phyloP scores from a whole-genome alignment of 176 grass and related monocot species.

The Oryza glumipatula region DNA sequence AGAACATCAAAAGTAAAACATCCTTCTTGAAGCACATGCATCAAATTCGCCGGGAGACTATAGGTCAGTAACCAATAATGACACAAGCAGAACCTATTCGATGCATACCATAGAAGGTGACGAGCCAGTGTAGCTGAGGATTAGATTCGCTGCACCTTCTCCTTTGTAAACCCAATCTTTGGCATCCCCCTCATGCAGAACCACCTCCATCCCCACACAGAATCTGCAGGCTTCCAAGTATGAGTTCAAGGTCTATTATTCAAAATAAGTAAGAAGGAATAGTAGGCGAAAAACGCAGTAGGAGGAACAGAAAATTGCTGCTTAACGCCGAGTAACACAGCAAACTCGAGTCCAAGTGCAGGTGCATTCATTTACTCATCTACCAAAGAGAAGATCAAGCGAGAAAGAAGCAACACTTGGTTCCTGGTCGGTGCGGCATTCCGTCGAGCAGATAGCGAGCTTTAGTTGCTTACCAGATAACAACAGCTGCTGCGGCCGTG shows the following conservation, averaged over 20 bases:
- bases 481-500: neutral
- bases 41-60: neutral
- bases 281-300: neutral
- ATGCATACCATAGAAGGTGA: slow-evolving; percentile 67
- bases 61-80: neutral
- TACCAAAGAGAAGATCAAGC: neutral
- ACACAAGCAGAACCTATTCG: neutral
- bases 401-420: slow-evolving; percentile 4
- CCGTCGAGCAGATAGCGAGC: slow-evolving; percentile 35
- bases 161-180: slow-evolving; percentile 92
- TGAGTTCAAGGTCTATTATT: neutral
- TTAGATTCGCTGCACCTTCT: slow-evolving; percentile 89
- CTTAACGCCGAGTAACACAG: neutral
- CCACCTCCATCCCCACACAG: slow-evolving; percentile 43
- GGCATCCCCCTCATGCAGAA: slow-evolving; percentile 54
- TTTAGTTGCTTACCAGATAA: slow-evolving; percentile 31
- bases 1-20: neutral
- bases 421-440: slow-evolving; percentile 16
- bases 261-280: neutral
- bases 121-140: slow-evolving; percentile 73
- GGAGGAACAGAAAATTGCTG: neutral
- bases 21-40: neutral
- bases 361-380: neutral
- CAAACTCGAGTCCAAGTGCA: neutral
- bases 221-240: neutral